A percentile compares a stretch with the other conserved stretches of the same genome.
phyloP scores from a whole-genome alignment of 768 basidiomycete species.

The Tremella mesenterica region DNA sequence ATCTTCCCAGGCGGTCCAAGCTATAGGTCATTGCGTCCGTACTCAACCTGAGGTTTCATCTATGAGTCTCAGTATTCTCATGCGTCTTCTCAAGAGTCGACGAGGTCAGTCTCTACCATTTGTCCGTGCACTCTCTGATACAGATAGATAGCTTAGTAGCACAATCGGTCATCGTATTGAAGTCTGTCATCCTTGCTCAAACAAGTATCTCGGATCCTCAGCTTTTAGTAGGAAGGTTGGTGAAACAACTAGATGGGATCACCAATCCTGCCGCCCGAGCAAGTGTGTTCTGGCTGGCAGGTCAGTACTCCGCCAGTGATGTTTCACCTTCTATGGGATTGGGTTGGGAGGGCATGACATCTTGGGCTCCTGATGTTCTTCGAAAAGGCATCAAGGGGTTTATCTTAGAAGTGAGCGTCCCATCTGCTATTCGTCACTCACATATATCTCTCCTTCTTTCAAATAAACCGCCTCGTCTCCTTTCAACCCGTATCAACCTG shows the following conservation, averaged over 20 bases:
- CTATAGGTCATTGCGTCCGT: conserved; percentile 67
- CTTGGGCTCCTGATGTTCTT: conserved; percentile 83
- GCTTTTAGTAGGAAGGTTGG: conserved; percentile 68
- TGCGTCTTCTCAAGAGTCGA: conserved; percentile 66
- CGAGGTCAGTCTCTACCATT: conserved; percentile 56
- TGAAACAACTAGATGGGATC: conserved; percentile 68
- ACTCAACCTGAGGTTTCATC: conserved; percentile 60
- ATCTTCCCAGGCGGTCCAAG: conserved; percentile 63
- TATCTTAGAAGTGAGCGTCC: conserved; percentile 54
- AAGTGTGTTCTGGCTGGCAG: conserved; percentile 85
- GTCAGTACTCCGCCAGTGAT: conserved; percentile 62
- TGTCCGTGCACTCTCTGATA: conserved; percentile 3
- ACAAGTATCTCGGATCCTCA: conserved; percentile 48
- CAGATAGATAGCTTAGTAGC: conserved; percentile 62
- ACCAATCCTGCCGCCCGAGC: conserved; percentile 71
- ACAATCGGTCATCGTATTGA: conserved; percentile 74
- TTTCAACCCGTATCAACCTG: no score
- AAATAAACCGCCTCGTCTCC: no score
- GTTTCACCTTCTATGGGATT: conserved; percentile 12
- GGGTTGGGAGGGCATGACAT: conserved; percentile 52
- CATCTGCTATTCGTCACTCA: not conserved
- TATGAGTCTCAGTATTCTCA: conserved; percentile 66
- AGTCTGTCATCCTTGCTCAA: conserved; percentile 68
- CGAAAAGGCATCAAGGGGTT: conserved; percentile 71
- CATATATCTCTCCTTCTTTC: no score